These are phyloP conservation scores for Avicennia marina DNA, from an alignment of 257 asterid genomes.

Conservation along the genomic window DNA sequence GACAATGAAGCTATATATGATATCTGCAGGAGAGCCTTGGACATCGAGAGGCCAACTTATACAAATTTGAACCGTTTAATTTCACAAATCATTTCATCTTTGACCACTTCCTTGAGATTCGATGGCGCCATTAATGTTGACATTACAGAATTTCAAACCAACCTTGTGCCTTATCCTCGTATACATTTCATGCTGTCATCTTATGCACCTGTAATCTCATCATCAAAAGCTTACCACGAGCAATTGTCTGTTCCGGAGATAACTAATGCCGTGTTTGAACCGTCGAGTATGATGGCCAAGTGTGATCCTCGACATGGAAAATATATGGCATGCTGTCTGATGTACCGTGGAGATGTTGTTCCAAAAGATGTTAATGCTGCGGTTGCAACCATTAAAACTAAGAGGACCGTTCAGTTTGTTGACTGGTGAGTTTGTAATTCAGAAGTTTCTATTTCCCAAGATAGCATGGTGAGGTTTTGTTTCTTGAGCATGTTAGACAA, in stretches of 20 bases:
- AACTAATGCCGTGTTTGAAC: constrained; percentile 94
- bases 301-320: constrained; percentile 95
- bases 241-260: constrained; percentile 93
- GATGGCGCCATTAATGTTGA: constrained; percentile 94
- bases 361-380: constrained; percentile 97
- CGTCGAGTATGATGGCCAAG: constrained; percentile 94
- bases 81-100: constrained; percentile 89
- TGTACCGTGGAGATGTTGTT: constrained; percentile 96
- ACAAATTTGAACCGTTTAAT: constrained; percentile 88
- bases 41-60: constrained; percentile 92
- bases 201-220: constrained; percentile 87
- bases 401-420: constrained; percentile 90
- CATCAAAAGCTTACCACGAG: constrained; percentile 91
- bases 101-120: constrained; percentile 85
- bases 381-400: constrained; percentile 92
- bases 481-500: too few species aligned
- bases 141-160: constrained; percentile 92
- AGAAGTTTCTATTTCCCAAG: too few species aligned
- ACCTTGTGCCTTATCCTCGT: constrained; percentile 92
- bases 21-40: constrained; percentile 87
- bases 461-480: too few species aligned
- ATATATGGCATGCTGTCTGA: constrained; percentile 96
- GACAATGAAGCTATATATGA: constrained; percentile 92
- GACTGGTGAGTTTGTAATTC: constrained; percentile 63
- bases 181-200: constrained; percentile 97